These are phyloP conservation scores for Rosa chinensis DNA, from an alignment of 306 rosid genomes.

Conservation along the genomic window DNA sequence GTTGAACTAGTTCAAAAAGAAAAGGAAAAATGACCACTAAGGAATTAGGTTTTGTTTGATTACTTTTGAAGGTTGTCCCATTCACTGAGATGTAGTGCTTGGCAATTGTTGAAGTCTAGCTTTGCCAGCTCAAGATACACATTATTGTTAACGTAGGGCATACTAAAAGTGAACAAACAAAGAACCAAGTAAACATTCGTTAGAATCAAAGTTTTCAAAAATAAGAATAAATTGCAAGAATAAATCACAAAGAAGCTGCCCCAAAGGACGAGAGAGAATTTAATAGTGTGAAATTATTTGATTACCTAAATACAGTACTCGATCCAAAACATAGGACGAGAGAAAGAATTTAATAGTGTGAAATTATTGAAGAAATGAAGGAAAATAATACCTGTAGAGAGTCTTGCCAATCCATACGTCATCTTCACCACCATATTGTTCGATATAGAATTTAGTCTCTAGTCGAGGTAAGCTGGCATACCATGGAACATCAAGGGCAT, in stretches of 20 bases:
- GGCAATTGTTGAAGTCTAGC: constrained; percentile 83
- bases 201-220: background rate
- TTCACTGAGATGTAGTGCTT: constrained; percentile 64
- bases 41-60: background rate
- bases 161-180: constrained; percentile 43
- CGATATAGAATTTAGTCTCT: constrained; percentile 72
- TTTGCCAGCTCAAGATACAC: constrained; percentile 82
- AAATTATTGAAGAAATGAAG: background rate
- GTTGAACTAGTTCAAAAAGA: background rate
- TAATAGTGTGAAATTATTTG: background rate
- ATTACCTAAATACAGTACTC: background rate
- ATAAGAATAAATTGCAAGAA: background rate
- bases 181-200: background rate
- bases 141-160: constrained; percentile 67
- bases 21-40: background rate
- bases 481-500: constrained; percentile 83
- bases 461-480: constrained; percentile 71
- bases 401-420: constrained; percentile 99
- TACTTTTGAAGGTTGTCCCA: constrained; percentile 75
- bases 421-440: constrained; percentile 76
- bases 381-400: constrained; percentile 61
- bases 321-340: background rate
- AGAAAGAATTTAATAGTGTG: background rate
- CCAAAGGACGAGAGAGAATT: background rate
- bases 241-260: background rate